Base-by-base conservation (phyloP, 2,329 filamentous ascomycete species). In the Aureobasidium lini region DNA sequence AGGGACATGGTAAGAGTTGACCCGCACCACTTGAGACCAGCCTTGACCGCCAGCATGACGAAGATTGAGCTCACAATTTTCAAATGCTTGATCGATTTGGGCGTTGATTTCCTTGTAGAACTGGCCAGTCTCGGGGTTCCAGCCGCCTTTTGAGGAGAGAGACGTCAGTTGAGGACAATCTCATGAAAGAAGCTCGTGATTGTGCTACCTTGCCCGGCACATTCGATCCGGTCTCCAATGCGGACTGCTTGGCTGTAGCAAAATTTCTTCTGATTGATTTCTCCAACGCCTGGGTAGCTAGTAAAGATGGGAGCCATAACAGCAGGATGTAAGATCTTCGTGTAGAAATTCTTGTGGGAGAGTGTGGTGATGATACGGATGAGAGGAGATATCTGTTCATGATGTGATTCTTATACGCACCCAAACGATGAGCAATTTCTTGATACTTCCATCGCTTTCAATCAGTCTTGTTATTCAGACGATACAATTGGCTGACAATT, bases 41-140 rank as follows among this genome's bases (percentile, higher is more conserved):
- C 81, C 81, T 60, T 79, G 77, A 0, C 80, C 81, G 1, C 84
- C 83, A 0, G 81, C 81, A 15, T 77, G 65, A 43, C 74, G 76
- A 4, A 86, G 69, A 31, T 68, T 71, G 5, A 74, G 66, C 1
- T 86, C 81, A 9, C 84, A 78, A 59, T 85, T 86, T 3, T 66
- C 68, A 64, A 86, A 86, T 0, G 82, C 80, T 57, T 72, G 70
- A 32, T 70, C 67, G 61, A 73, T 72, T 49, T 74, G 63, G 0
- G 59, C 65, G 42, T 68, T 64, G 60, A 71, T 62, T 9, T 70
- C 66, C 8, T 49, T 44, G 40, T 61, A 47, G 40, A 68, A 62
- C 3, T 56, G 56, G 13, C 62, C 59, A 3, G 64, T 67, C 16
- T 65, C 28, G 4, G 66, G 70, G 39, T 71, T 59, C 71, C 70